A percentile compares a stretch with the other conserved stretches of the same genome.
Evolutionary conservation across 768 basidiomycete species (phyloP).

Genomic region (Mycena kentingensis): DNA sequence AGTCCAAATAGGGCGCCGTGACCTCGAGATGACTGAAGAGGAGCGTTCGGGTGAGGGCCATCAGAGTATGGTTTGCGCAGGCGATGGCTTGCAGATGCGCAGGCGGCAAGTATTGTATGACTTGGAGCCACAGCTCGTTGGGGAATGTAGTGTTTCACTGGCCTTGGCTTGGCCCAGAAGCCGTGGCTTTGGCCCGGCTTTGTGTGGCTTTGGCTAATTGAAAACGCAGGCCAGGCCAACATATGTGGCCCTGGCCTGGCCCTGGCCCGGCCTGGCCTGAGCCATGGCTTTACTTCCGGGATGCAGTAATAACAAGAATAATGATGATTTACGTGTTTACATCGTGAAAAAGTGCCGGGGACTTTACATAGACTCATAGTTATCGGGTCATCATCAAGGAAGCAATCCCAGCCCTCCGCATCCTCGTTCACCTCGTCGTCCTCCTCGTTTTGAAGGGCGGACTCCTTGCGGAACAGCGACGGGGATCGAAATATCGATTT

Average conservation of each 20-base stretch:
- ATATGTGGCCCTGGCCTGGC: background rate
- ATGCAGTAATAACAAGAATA: background rate
- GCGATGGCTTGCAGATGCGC: too few species aligned
- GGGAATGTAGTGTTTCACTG: background rate
- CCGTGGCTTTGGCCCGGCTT: slow-evolving; percentile 29
- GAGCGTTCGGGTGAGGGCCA: too few species aligned
- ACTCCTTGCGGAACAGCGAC: slow-evolving; percentile 26
- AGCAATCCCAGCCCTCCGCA: slow-evolving; percentile 9
- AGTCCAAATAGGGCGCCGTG: too few species aligned
- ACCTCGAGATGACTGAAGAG: too few species aligned
- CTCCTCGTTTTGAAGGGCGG: background rate
- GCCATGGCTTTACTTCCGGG: too few species aligned
- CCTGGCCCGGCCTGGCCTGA: slow-evolving; percentile 16
- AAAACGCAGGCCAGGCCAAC: slow-evolving; percentile 17
- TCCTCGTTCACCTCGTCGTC: slow-evolving; percentile 3
- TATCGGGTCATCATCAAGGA: background rate
- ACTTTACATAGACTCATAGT: background rate
- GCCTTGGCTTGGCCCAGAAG: slow-evolving; percentile 11
- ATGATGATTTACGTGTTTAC: too few species aligned
- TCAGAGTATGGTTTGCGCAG: too few species aligned
- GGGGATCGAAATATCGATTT: slow-evolving; percentile 28
- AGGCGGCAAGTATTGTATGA: too few species aligned
- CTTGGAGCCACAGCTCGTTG: too few species aligned
- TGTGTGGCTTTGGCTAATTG: slow-evolving; percentile 24
- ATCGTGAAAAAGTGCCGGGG: background rate